Evolutionary conservation across 1,284 basidiomycete species (phyloP).

Genomic region (Anthracocystis panici-leucophaei): DNA sequence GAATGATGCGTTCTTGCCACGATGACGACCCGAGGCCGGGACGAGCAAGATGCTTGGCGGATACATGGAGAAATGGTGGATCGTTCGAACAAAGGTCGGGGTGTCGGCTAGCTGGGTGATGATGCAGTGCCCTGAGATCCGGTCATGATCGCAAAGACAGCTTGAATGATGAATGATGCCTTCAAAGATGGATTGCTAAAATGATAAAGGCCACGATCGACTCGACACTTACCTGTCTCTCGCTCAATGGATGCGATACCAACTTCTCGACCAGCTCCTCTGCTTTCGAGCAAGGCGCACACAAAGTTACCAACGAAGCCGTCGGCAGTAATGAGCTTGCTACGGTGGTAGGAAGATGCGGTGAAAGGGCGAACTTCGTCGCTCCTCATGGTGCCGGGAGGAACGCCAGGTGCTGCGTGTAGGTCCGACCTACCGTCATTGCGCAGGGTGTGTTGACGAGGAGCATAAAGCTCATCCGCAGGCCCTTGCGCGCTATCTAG

Average conservation of each 20-base stretch:
- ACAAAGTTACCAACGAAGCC: constrained; percentile 40
- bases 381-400: neutral
- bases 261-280: constrained; percentile 79
- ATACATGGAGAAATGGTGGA: constrained; percentile 85
- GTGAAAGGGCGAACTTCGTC: constrained; percentile 36
- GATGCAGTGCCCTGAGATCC: constrained; percentile 64
- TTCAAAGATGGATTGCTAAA: neutral
- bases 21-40: constrained; percentile 7
- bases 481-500: constrained; percentile 18
- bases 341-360: constrained; percentile 46
- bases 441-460: too few relatives aligned
- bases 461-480: neutral
- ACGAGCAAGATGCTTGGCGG: constrained; percentile 77
- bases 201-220: neutral
- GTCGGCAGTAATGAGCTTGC: constrained; percentile 38
- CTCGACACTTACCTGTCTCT: constrained; percentile 76
- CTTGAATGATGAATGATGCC: neutral
- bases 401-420: neutral
- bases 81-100: constrained; percentile 81
- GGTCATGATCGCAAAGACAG: neutral
- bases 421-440: neutral
- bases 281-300: constrained; percentile 46
- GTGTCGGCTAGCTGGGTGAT: constrained; percentile 71
- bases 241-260: constrained; percentile 86
- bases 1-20: neutral